A percentile compares a stretch with the other conserved stretches of the same genome.
Evolutionary conservation across 192 early-diverging fungal species (phyloP).

Genomic region (Lunasporangiospora selenospora): DNA sequence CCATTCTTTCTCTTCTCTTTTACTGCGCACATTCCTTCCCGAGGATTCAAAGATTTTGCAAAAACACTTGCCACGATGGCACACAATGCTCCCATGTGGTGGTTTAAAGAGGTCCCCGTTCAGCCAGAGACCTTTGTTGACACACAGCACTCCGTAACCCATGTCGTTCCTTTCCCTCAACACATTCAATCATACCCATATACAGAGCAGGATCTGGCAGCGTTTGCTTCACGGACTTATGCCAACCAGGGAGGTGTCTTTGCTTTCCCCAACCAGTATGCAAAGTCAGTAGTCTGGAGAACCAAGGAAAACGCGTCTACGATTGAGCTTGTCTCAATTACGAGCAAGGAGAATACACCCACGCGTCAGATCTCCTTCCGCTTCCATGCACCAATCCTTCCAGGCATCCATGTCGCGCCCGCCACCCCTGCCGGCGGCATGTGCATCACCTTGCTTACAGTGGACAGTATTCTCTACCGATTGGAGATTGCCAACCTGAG

Average conservation of each 20-base stretch:
- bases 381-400: constrained; percentile 36
- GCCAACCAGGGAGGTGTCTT: constrained; percentile 43
- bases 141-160: constrained; percentile 12
- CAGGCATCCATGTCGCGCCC: constrained; percentile 30
- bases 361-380: constrained; percentile 36
- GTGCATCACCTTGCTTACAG: constrained; percentile 22
- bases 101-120: constrained; percentile 47
- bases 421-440: constrained; percentile 26
- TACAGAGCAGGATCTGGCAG: not conserved
- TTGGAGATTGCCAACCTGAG: constrained; percentile 27
- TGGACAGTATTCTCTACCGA: constrained; percentile 35
- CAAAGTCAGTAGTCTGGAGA: constrained; percentile 43
- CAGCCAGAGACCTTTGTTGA: constrained; percentile 40
- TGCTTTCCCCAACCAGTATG: constrained; percentile 26
- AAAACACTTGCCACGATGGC: constrained; percentile 17
- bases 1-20: too few species aligned
- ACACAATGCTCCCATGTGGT: constrained; percentile 39
- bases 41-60: too few species aligned
- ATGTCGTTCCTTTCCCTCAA: constrained; percentile 14
- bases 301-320: constrained; percentile 26
- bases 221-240: constrained; percentile 3
- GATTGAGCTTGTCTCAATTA: constrained; percentile 26
- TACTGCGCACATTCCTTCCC: too few species aligned
- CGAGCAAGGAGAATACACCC: constrained; percentile 34
- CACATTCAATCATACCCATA: constrained; percentile 1